Conservation (phyloP, 352 stramenopile genomes). For the Pythium scleroteichum region DNA sequence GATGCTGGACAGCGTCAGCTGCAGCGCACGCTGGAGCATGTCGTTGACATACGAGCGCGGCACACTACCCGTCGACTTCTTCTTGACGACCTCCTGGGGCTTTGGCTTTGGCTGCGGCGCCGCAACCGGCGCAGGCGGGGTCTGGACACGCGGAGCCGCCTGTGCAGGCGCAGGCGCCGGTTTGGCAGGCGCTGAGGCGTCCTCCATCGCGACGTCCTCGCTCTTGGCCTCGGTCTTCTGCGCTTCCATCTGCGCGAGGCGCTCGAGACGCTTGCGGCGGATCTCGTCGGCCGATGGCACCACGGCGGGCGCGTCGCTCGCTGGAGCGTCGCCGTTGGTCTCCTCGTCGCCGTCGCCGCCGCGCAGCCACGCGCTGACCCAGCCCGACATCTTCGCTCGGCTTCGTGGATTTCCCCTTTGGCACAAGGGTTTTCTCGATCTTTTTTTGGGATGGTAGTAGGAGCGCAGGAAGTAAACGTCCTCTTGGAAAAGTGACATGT, state of each 20-base stretch:
- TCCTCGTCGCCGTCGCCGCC: conserved; percentile 32
- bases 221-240: conserved; percentile 28
- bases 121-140: conserved; percentile 7
- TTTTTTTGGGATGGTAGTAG: too few species aligned
- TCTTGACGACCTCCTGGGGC: conserved; percentile 25
- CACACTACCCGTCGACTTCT: conserved; percentile 27
- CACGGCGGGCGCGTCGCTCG: conserved; percentile 16
- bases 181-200: conserved; percentile 1
- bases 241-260: conserved; percentile 62
- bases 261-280: conserved; percentile 53
- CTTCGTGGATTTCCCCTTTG: conserved; percentile 1
- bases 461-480: conserved; percentile 9
- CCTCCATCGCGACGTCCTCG: conserved; percentile 25
- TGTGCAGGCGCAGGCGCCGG: conserved; percentile 1
- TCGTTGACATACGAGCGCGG: conserved; percentile 72
- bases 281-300: conserved; percentile 33
- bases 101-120: conserved; percentile 5
- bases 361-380: conserved; percentile 34
- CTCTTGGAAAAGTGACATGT: conserved; percentile 6
- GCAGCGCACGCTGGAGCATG: conserved; percentile 69
- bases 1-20: conserved; percentile 53
- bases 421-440: conserved; percentile 1
- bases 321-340: conserved; percentile 21
- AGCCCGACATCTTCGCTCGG: conserved; percentile 30
- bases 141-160: background rate